Evolutionary conservation across 2,329 filamentous ascomycete genomes (phyloP).

Genomic region (Talaromyces funiculosus): DNA sequence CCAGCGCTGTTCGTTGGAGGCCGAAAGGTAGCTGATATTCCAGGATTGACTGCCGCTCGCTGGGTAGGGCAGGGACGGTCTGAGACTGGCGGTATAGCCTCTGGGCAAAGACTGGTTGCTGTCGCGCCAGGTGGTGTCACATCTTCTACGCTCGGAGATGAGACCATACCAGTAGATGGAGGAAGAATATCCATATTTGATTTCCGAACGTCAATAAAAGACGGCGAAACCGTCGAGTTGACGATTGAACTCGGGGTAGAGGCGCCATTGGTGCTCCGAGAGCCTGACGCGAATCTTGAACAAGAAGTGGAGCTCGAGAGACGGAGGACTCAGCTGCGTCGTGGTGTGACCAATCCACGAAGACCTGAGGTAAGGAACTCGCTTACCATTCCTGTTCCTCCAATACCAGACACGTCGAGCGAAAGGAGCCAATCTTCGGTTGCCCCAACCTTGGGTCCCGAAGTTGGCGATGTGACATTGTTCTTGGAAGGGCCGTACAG

Average conservation of each 20-base stretch:
- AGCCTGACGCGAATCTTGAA: constrained; percentile 68
- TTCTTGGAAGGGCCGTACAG: constrained; percentile 67
- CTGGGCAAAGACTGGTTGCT: constrained; percentile 53
- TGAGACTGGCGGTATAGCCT: constrained; percentile 41
- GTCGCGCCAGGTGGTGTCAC: constrained; percentile 65
- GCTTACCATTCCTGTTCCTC: constrained; percentile 19
- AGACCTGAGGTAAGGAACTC: constrained; percentile 32
- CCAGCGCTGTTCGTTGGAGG: constrained; percentile 68
- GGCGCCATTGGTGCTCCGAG: constrained; percentile 63
- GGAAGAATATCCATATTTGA: constrained; percentile 68
- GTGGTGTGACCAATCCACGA: constrained; percentile 45
- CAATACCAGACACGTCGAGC: constrained; percentile 19
- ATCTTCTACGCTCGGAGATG: constrained; percentile 59
- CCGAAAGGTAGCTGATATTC: constrained; percentile 58
- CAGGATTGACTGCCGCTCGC: constrained; percentile 62
- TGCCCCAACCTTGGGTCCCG: constrained; percentile 18
- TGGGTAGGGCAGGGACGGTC: constrained; percentile 60
- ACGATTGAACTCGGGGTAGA: constrained; percentile 69
- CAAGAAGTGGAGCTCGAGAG: constrained; percentile 74
- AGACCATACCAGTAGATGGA: constrained; percentile 71
- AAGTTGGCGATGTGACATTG: constrained; percentile 41
- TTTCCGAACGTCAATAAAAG: constrained; percentile 58
- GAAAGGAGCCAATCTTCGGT: constrained; percentile 24
- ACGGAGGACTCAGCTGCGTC: constrained; percentile 62
- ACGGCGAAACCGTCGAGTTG: constrained; percentile 55